A percentile compares a stretch with the other conserved stretches of the same genome.
These are phyloP conservation scores for Yamadazyma pseudoaaseri DNA, from an alignment of 1,139 yeast genomes.

Conservation along the genomic window DNA sequence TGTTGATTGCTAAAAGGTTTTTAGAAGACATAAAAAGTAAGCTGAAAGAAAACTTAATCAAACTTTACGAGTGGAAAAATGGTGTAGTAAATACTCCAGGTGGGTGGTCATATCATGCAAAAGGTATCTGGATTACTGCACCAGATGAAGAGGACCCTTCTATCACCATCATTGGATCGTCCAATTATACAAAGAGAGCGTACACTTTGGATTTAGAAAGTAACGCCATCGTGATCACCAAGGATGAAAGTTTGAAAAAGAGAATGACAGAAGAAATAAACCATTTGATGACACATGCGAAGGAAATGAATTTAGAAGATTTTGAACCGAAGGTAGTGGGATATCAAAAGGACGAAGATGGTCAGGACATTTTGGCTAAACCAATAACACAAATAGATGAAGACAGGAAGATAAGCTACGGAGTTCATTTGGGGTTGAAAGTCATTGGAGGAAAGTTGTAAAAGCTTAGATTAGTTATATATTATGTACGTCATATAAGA, in stretches of 20 bases:
- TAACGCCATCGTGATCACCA: constrained; percentile 76
- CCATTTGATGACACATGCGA: constrained; percentile 55
- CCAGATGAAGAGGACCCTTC: constrained; percentile 62
- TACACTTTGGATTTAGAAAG: constrained; percentile 86
- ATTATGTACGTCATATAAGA: neutral
- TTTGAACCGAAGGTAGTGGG: constrained; percentile 43
- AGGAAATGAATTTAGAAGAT: constrained; percentile 52
- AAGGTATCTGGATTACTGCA: constrained; percentile 84
- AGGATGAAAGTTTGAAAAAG: constrained; percentile 55
- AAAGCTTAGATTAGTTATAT: constrained; percentile 4
- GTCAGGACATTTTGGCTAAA: constrained; percentile 13
- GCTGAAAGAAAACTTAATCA: constrained; percentile 48
- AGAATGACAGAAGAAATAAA: constrained; percentile 64
- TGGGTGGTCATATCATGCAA: constrained; percentile 99
- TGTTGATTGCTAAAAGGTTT: constrained; percentile 71
- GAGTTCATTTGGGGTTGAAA: constrained; percentile 65
- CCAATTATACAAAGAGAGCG: constrained; percentile 90
- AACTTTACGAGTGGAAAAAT: constrained; percentile 78
- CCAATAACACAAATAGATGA: constrained; percentile 40
- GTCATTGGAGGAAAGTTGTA: constrained; percentile 65
- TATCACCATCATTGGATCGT: constrained; percentile 83
- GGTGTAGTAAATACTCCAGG: constrained; percentile 78
- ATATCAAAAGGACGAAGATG: constrained; percentile 16
- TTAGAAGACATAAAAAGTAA: constrained; percentile 50
- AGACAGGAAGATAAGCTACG: constrained; percentile 57